Conservation (phyloP, 148 eudicot species). For the Rhododendron simsii region DNA sequence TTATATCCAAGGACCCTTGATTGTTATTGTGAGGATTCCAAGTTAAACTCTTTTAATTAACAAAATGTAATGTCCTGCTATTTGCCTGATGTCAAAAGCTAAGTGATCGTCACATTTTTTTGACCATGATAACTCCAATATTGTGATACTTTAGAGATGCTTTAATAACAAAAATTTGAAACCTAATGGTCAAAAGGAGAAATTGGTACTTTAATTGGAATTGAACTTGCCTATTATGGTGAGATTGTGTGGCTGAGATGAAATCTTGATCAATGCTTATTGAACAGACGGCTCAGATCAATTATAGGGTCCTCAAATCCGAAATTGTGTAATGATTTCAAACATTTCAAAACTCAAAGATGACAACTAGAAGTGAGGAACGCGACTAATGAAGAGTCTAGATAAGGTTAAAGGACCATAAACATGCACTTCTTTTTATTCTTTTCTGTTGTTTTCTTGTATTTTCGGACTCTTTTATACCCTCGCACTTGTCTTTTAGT, state of each 20-base stretch:
- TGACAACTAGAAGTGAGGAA: background rate
- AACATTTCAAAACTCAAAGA: background rate
- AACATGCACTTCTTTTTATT: too few relatives aligned
- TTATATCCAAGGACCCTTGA: background rate
- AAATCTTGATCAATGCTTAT: too few relatives aligned
- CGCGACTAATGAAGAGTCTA: background rate
- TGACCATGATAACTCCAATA: background rate
- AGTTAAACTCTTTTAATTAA: background rate
- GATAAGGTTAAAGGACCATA: background rate
- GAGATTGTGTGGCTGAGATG: background rate
- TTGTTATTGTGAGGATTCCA: background rate
- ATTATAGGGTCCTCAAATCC: background rate
- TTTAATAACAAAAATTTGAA: background rate
- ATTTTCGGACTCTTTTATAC: too few relatives aligned
- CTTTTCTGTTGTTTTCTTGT: too few relatives aligned
- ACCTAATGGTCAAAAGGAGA: background rate
- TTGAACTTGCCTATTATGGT: background rate
- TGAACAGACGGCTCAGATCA: too few relatives aligned
- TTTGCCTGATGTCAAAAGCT: background rate
- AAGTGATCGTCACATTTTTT: background rate
- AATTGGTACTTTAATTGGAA: background rate
- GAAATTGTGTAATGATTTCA: background rate
- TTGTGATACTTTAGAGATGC: background rate
- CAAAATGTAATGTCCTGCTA: background rate
- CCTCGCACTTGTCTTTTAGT: too few relatives aligned